These are phyloP conservation scores for Sphaerulina musiva DNA, from an alignment of 2,329 filamentous ascomycete genomes.

Conservation along the genomic window DNA sequence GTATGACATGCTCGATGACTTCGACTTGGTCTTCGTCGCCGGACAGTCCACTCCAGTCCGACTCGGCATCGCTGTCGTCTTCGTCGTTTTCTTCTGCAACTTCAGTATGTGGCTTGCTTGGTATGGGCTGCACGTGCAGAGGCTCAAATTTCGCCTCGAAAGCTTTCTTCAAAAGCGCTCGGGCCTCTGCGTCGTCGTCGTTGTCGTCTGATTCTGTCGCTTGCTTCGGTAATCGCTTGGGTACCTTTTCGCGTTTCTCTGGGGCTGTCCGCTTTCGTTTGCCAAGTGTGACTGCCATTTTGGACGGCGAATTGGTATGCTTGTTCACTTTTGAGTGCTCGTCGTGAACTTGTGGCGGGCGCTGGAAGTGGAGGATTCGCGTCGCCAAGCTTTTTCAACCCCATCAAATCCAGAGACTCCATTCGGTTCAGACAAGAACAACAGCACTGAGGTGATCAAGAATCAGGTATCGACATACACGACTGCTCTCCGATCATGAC, in stretches of 20 bases:
- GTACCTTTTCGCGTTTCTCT: slow-evolving; percentile 18
- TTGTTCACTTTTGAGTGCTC: too few relatives aligned
- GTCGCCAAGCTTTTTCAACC: slow-evolving; percentile 7
- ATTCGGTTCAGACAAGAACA: not conserved
- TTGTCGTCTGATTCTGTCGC: slow-evolving; percentile 25
- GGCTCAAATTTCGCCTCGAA: slow-evolving; percentile 88
- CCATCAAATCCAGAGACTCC: not conserved
- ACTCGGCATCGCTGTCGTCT: slow-evolving; percentile 35
- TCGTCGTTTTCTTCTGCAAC: slow-evolving; percentile 22
- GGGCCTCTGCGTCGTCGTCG: slow-evolving; percentile 45
- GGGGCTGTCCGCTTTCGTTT: slow-evolving; percentile 42
- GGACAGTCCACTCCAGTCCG: slow-evolving; percentile 60
- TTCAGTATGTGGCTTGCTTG: slow-evolving; percentile 29
- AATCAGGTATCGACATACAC: not conserved
- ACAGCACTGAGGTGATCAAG: not conserved
- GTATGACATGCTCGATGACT: slow-evolving; percentile 37
- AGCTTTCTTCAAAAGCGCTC: slow-evolving; percentile 71
- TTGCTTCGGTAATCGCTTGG: slow-evolving; percentile 1
- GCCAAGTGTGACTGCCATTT: slow-evolving; percentile 40
- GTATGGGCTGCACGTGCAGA: slow-evolving; percentile 30
- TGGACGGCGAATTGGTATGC: not conserved
- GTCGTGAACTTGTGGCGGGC: slow-evolving; percentile 1
- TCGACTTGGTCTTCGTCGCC: slow-evolving; percentile 38
- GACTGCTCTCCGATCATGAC: slow-evolving; percentile 58
- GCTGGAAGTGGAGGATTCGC: not conserved